These are phyloP conservation scores for Irpex lacteus DNA, from an alignment of 1,284 basidiomycete species.

Conservation along the genomic window DNA sequence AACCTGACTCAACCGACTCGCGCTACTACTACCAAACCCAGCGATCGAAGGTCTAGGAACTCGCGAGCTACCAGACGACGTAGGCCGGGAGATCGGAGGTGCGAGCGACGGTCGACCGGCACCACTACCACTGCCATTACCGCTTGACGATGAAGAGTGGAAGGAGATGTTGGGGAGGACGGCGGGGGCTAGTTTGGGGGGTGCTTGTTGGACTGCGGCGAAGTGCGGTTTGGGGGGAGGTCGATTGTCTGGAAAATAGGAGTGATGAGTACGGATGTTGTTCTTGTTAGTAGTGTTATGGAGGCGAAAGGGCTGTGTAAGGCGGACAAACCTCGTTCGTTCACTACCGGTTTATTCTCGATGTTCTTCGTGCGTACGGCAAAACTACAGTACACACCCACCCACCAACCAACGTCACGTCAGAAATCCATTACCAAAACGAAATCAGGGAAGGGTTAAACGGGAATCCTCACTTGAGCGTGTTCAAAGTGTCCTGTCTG, in stretches of 20 bases:
- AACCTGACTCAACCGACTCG: constrained; percentile 7
- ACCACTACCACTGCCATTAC: too few species aligned
- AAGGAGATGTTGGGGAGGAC: constrained; percentile 23
- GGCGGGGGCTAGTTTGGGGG: constrained; percentile 45
- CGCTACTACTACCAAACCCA: constrained; percentile 14
- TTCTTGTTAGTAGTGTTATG: neutral
- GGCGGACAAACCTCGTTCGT: constrained; percentile 55
- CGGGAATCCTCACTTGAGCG: constrained; percentile 68
- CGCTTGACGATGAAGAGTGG: constrained; percentile 18
- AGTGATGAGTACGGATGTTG: too few species aligned
- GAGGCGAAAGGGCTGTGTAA: neutral
- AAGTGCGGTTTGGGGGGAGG: constrained; percentile 57
- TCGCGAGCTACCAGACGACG: constrained; percentile 24
- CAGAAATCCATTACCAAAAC: neutral
- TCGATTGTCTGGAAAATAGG: constrained; percentile 42
- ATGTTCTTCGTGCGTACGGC: constrained; percentile 77
- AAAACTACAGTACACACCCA: constrained; percentile 54
- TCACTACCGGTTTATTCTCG: constrained; percentile 73
- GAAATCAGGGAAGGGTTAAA: neutral
- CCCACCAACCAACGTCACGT: neutral
- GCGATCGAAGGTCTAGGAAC: constrained; percentile 27
- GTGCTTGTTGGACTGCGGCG: constrained; percentile 49
- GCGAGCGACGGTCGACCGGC: constrained; percentile 9
- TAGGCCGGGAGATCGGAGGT: constrained; percentile 11
- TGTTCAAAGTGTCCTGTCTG: constrained; percentile 80